Base-by-base conservation (phyloP, 208 protist genomes). In the Acanthamoeba healyi region DNA sequence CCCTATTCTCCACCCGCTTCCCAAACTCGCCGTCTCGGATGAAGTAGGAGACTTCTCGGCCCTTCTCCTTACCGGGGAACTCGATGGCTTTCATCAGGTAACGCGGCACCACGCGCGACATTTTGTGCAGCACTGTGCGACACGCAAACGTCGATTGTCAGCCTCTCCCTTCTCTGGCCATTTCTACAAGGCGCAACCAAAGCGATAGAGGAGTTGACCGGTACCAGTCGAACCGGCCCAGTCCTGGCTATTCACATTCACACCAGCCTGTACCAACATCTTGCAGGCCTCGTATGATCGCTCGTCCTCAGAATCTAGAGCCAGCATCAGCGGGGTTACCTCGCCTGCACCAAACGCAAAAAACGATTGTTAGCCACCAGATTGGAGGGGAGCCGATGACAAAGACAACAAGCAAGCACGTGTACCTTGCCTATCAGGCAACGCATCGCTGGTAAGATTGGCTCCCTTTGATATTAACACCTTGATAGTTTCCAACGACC, bases 251-350 rank as follows among this genome's bases (percentile, higher is more conserved):
- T 81, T 81, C 15, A 81, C 70, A 44, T 46, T 46, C 24, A 81
- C 70, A 9, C 70, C 70, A 5, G 70, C 70, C 40, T 81, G 70
- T 46, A 81, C 46, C 6, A 81, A 34, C 70, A 81, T 19, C 40
- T 81, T 81, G 70, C 70, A 49, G 70, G 70, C 70, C 70, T 81
- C 36, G 70, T 81, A 81, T 32, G 70, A 81, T 12, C 70, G 70
- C 14, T 81, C 70, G 7, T 81, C 24, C 70, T 81, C 70, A 1
- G 70, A 81, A 44, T 81, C 70, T 1, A 81, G 70, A 24, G 70
- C 70, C 70, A 81, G 70, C 70, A 81, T 81, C 40, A 81, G 32
- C 40, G 70, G 70, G 32, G 70, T 81, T 38, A 81, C 70, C 70
- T 81, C 70, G 40, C 70, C 70, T 81, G 15, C 15, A 56, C 15